Base-by-base conservation (phyloP, 2,329 filamentous ascomycete genomes). In the Colletotrichum sp. region DNA sequence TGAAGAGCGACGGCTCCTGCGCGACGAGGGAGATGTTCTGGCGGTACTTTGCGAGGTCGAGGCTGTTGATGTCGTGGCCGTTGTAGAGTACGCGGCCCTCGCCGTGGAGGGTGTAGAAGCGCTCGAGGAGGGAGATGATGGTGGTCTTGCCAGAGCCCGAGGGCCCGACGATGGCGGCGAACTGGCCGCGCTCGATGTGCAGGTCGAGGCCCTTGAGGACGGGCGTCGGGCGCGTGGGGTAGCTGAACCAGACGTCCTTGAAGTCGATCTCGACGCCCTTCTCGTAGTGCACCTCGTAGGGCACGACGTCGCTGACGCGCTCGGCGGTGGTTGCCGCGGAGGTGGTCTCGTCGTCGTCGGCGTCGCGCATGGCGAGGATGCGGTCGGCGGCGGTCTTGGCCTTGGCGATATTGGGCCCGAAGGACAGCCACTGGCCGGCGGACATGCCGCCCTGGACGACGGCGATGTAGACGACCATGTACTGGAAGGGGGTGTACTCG, bases 111-210 rank as follows among this genome's bases (percentile, higher is more conserved):
- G 77, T 72, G 57, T 81, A 82, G 67, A 82, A 82, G 24, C 80
- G 77, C 70, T 83, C 80, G 2, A 84, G 71, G 1, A 84, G 79
- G 3, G 80, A 79, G 16, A 84, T 79, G 9, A 81, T 78, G 5
- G 81, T 83, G 2, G 79, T 81, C 69, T 83, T 83, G 7, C 82
- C 82, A 16, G 77, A 77, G 13, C 68, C 79, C 0, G 92, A 93
- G 1, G 93, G 89, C 2, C 94, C 93, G 6, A 95, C 93, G 3
- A 95, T 87, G 2, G 93, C 93, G 1, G 90, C 92, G 80, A 94
- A 95, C 80, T 94, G 92, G 13, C 93, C 93, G 3, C 85, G 85
- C 68, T 84, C 79, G 76, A 89, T 85, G 66, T 84, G 69, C 18
- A 79, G 59, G 12, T 78, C 77, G 4, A 78, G n/a, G 4, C 77